Evolutionary conservation across 257 asterid species (phyloP), one percentile per base, ranked within the genome.

Genomic region (Solanum chmielewskii): DNA sequence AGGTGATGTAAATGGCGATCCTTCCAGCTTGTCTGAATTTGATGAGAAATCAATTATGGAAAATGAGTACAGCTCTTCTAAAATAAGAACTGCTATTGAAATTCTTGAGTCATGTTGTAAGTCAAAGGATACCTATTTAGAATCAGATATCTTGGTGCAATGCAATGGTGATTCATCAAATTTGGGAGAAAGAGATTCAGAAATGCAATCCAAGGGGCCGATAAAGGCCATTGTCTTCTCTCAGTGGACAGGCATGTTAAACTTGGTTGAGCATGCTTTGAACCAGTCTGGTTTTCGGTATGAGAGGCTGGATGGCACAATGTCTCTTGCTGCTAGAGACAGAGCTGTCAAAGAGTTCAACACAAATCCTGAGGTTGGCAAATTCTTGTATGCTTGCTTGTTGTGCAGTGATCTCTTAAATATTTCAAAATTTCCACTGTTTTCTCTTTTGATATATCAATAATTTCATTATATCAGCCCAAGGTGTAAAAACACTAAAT

Each of bases 211-310:
- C 85, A 86, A 89, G 76, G 93, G 86, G 86, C 93, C 93, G 42
- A 92, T 92, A 90, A 97, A 97, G 92, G 96, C 99, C 88, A 97
- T 97, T 88, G 93, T 97, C 52, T 97, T 97, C 90, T 96, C 99
- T 87, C 99, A 97, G 88, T 97, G 99, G 99, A 97, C 99, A 83
- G 87, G 96, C 91, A 97, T 97, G 99, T 90, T 97, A 91, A 95
- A 97, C 91, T 90, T 97, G 88, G 87, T 97, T 90, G 98, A 96
- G 92, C 89, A 52, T 88, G 94, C 99, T 64, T 89, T 97, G 86
- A 92, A 91, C 88, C 89, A 91, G 41, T 89, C 93, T 25, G 76
- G 87, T 37, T 85, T 97, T 87, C 87, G 47, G 75, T 96, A 95
- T 78, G 93, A 96, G 84, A 95, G 99, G 93, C 99, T 97, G 88